Evolutionary conservation across 129 eudicot genomes (phyloP).

Genomic region (Pulicaria dysenterica): DNA sequence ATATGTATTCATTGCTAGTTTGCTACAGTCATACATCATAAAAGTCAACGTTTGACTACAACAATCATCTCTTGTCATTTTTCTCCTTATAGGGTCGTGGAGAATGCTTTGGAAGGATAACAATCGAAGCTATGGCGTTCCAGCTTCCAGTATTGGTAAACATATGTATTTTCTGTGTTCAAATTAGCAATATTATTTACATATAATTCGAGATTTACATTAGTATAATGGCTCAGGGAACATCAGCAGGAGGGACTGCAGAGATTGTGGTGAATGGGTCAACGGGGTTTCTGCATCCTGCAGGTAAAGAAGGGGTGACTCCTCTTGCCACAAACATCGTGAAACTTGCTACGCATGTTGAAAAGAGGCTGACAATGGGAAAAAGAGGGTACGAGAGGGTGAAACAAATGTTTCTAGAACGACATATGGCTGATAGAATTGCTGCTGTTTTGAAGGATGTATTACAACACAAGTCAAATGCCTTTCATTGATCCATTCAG

Average conservation of each 20-base stretch:
- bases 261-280: constrained; percentile 81
- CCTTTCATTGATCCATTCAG: not conserved
- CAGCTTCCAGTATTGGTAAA: constrained; percentile 80
- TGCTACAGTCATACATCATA: too few relatives aligned
- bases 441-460: constrained; percentile 66
- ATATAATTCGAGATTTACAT: not conserved
- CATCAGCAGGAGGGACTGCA: constrained; percentile 87
- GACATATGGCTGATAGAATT: constrained; percentile 77
- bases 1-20: too few relatives aligned
- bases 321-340: constrained; percentile 75
- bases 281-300: constrained; percentile 74
- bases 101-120: constrained; percentile 89
- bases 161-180: not conserved
- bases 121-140: constrained; percentile 91
- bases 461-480: constrained; percentile 44
- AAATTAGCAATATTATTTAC: not conserved
- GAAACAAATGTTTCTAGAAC: constrained; percentile 71
- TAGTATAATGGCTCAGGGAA: constrained; percentile 53
- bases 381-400: constrained; percentile 72
- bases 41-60: not conserved
- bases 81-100: constrained; percentile 58
- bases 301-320: constrained; percentile 75
- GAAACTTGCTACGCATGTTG: constrained; percentile 63
- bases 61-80: not conserved
- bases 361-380: constrained; percentile 73